A percentile compares a stretch with the other conserved stretches of the same genome.
Evolutionary conservation across 805 yeast species (phyloP).

Genomic region (Cyberlindnera suaveolens): DNA sequence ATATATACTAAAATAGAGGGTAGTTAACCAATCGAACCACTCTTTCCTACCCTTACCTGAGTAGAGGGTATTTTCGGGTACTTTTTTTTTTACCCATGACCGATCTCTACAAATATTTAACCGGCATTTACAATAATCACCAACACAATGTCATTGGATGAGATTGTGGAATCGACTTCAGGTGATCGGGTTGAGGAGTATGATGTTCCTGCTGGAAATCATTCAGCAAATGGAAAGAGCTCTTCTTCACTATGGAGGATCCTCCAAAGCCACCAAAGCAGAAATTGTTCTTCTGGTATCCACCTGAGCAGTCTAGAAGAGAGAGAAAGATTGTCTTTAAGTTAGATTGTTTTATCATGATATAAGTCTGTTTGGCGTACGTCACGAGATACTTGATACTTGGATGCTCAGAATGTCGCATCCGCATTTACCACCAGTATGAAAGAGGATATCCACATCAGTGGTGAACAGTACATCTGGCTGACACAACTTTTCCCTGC

Average conservation of each 20-base stretch:
- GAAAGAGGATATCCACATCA: slow-evolving; percentile 42
- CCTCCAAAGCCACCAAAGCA: slow-evolving; percentile 9
- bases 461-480: slow-evolving; percentile 33
- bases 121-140: too few relatives aligned
- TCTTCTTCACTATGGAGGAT: slow-evolving; percentile 10
- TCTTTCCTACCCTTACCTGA: too few relatives aligned
- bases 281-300: slow-evolving; percentile 16
- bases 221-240: slow-evolving; percentile 6
- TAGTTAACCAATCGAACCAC: too few relatives aligned
- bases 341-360: slow-evolving; percentile 12
- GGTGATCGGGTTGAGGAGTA: too few relatives aligned
- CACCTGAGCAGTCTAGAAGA: slow-evolving; percentile 9
- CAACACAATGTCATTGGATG: too few relatives aligned
- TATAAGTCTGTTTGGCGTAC: slow-evolving; percentile 15
- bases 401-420: slow-evolving; percentile 19
- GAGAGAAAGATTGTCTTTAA: slow-evolving; percentile 15
- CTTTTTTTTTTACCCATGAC: too few relatives aligned
- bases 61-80: too few relatives aligned
- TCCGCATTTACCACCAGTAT: slow-evolving; percentile 58
- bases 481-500: slow-evolving; percentile 20
- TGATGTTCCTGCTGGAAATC: too few relatives aligned
- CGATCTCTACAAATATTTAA: too few relatives aligned
- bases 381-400: slow-evolving; percentile 15
- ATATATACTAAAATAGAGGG: too few relatives aligned
- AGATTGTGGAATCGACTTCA: too few relatives aligned